A percentile compares a stretch with the other conserved stretches of the same genome.
These are phyloP conservation scores for Funneliformis geosporum DNA, from an alignment of 192 early-diverging fungal genomes.

Conservation along the genomic window DNA sequence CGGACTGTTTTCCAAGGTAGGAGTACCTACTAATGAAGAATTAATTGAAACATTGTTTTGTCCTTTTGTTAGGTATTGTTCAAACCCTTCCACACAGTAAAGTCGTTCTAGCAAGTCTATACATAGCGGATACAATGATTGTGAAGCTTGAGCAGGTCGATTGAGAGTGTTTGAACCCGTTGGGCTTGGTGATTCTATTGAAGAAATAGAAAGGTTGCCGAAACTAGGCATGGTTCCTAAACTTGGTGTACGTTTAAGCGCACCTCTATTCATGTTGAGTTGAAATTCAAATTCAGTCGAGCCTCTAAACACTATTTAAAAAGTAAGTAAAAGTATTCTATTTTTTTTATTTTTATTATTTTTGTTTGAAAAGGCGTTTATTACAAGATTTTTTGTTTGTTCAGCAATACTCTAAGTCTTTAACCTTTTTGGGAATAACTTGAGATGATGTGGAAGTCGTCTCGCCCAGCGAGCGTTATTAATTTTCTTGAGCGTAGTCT, in stretches of 20 bases:
- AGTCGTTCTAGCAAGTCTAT: constrained; percentile 69
- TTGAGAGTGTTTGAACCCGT: constrained; percentile 43
- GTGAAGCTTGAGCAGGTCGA: constrained; percentile 38
- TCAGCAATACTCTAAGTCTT: background rate
- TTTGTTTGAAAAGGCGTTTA: background rate
- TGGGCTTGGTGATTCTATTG: constrained; percentile 44
- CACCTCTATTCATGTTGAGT: background rate
- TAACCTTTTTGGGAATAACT: background rate
- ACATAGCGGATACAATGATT: constrained; percentile 75
- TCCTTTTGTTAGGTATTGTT: constrained; percentile 56
- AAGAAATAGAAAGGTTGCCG: constrained; percentile 4
- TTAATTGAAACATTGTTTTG: constrained; percentile 43
- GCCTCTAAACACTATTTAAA: no score
- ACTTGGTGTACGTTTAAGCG: constrained; percentile 30
- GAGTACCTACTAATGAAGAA: constrained; percentile 34
- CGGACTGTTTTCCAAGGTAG: constrained; percentile 27
- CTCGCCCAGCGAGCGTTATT: background rate
- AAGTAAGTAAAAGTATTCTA: background rate
- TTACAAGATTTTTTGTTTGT: background rate
- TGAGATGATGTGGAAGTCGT: background rate
- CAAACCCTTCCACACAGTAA: constrained; percentile 69
- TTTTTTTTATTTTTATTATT: background rate
- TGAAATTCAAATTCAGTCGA: background rate
- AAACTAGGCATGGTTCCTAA: constrained; percentile 20
- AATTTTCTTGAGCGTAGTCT: background rate